Base-by-base conservation (phyloP, 805 yeast genomes). In the Metschnikowia kofuensis region DNA sequence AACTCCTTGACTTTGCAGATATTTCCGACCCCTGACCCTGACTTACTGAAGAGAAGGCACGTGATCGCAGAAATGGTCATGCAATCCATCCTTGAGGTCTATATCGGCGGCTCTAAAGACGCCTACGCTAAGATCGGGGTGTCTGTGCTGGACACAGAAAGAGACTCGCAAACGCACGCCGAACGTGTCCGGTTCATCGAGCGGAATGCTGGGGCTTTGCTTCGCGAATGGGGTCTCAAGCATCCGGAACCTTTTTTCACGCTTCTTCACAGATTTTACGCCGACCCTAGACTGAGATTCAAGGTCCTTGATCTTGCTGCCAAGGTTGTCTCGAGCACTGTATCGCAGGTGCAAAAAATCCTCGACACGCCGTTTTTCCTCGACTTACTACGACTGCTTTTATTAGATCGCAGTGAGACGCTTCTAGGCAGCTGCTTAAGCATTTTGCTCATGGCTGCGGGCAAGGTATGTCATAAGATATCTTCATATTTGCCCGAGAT, bases 111-210 rank as follows among this genome's bases (percentile, higher is more conserved):
- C 2, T 51, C 53, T 15, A 49, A 46, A 5, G 40, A 48, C 4
- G 50, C 48, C 6, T 55, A 56, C 31, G 57, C 54, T 12, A 42
- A 56, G 7, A 58, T 68, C 9, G 54, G 55, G 13, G 35, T 64
- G 11, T 27, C 52, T 2, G 45, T 51, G 1, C 44, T 51, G 5
- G 57, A 53, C 0, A 55, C 47, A 6, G 65, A 63, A 11, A 47
- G 45, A 35, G 54, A 56, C 13, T 55, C 64, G n/a, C 77, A 70
- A 16, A 69, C 64, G 27, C 61, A 63, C 30, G 75, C 69, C 42
- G 89, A 83, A 58, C 63, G 84, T 13, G 55, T 66, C 13, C 62
- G 87, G 31, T 80, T 77, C 50, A 68, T 78, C 8, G 67, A 69
- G 38, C 62, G 62, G 46, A 82, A 81, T 56, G 71, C 79, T 44